Evolutionary conservation across 352 stramenopile genomes (phyloP).

Genomic region (Peronospora farinosa): DNA sequence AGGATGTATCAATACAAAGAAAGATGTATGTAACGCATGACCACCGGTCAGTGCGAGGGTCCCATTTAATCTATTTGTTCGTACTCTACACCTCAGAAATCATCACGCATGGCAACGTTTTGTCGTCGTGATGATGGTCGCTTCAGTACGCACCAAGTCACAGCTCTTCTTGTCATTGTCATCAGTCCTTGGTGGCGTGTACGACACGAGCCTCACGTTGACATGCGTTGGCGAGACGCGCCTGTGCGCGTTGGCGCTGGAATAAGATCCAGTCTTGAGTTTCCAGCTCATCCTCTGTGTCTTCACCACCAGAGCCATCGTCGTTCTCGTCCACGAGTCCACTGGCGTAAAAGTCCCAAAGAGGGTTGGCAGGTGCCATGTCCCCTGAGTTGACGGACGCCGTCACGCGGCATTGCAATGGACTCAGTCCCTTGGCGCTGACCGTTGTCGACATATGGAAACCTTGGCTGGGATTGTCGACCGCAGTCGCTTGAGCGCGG

Average conservation of each 20-base stretch:
- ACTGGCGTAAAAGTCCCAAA: slow-evolving; percentile 61
- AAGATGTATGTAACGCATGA: slow-evolving; percentile 4
- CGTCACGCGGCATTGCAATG: slow-evolving; percentile 14
- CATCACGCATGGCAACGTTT: slow-evolving; percentile 12
- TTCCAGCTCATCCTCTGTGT: slow-evolving; percentile 56
- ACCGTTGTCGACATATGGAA: slow-evolving; percentile 22
- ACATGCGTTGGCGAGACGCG: slow-evolving; percentile 39
- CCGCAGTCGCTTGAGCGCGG: slow-evolving; percentile 21
- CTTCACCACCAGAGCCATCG: slow-evolving; percentile 35
- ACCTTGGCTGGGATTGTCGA: slow-evolving; percentile 13
- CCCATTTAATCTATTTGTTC: slow-evolving; percentile 29
- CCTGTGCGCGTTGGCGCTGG: slow-evolving; percentile 47
- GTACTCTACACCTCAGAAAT: slow-evolving; percentile 29
- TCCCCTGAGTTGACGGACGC: slow-evolving; percentile 4
- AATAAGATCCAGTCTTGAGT: slow-evolving; percentile 51
- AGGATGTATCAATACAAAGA: background rate
- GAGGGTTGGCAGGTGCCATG: slow-evolving; percentile 15
- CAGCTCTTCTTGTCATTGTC: background rate
- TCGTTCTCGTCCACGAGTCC: slow-evolving; percentile 47
- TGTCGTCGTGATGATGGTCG: slow-evolving; percentile 2
- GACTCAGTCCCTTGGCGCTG: slow-evolving; percentile 16
- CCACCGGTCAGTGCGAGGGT: slow-evolving; percentile 10
- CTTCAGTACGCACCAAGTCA: slow-evolving; percentile 1
- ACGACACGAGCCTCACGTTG: slow-evolving; percentile 28
- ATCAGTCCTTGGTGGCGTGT: slow-evolving; percentile 22